Evolutionary conservation across 306 rosid genomes (phyloP).

Genomic region (Ochetophila trinervis): DNA sequence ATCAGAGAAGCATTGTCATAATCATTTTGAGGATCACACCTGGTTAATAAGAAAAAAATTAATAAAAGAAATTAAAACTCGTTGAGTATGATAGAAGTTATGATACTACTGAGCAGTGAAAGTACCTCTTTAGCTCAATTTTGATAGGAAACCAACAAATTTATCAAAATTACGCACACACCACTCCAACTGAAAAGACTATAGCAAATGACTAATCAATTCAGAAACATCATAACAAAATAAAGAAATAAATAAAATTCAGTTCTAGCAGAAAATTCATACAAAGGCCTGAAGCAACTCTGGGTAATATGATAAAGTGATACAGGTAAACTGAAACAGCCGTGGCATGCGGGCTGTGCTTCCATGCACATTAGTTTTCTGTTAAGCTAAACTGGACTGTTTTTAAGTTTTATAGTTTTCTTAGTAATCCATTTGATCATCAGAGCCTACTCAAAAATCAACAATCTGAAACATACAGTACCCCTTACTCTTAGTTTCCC

Average conservation of each 20-base stretch:
- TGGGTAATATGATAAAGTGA: not conserved
- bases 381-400: not conserved
- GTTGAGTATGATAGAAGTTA: not conserved
- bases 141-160: not conserved
- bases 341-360: too few species aligned
- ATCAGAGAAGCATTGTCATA: not conserved
- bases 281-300: conserved; percentile 2
- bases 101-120: conserved; percentile 3
- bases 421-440: conserved; percentile 6
- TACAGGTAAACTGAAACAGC: too few species aligned
- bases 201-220: conserved; percentile 2
- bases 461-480: conserved; percentile 17
- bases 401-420: conserved; percentile 4
- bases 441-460: not conserved
- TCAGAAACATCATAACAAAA: conserved; percentile 12
- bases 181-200: conserved; percentile 6
- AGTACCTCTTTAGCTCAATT: not conserved
- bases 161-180: not conserved
- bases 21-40: conserved; percentile 12
- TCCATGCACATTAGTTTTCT: not conserved
- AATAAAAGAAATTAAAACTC: conserved; percentile 5
- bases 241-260: conserved; percentile 5
- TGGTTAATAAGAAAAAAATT: not conserved
- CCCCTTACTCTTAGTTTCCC: too few species aligned
- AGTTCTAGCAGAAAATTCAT: conserved; percentile 7